A percentile compares a stretch with the other conserved stretches of the same genome.
Conservation (phyloP, 768 basidiomycete genomes). For the Tulasnella sp. region DNA sequence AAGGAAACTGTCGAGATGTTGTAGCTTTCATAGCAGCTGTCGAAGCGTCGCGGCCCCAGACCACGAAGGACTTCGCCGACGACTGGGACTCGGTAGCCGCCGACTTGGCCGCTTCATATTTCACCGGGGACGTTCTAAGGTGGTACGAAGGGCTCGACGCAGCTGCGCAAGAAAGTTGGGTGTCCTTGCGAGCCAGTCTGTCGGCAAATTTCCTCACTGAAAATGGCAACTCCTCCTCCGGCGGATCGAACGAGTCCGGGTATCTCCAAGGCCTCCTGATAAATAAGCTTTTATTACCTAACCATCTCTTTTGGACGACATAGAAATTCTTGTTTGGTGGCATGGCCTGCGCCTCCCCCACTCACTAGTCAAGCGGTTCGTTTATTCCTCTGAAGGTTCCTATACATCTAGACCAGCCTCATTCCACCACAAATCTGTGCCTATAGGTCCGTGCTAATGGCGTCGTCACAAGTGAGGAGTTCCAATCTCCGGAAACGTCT, state of each 20-base stretch:
- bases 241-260: background rate
- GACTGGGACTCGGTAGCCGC: background rate
- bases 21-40: background rate
- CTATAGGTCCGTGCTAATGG: too few relatives aligned
- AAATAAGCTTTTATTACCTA: background rate
- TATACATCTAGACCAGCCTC: too few relatives aligned
- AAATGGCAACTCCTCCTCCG: background rate
- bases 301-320: background rate
- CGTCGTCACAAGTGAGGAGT: too few relatives aligned
- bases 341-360: background rate
- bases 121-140: background rate
- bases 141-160: background rate
- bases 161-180: background rate
- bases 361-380: too few relatives aligned
- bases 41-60: background rate
- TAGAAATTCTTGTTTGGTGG: background rate
- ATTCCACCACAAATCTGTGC: too few relatives aligned
- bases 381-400: too few relatives aligned
- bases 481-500: too few relatives aligned
- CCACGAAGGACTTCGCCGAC: background rate
- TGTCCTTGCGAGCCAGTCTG: background rate
- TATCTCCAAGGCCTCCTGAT: background rate
- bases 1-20: background rate
- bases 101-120: background rate
- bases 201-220: background rate